Evolutionary conservation across 2,329 filamentous ascomycete species (phyloP).

Genomic region (Purpureocillium lavendulum): DNA sequence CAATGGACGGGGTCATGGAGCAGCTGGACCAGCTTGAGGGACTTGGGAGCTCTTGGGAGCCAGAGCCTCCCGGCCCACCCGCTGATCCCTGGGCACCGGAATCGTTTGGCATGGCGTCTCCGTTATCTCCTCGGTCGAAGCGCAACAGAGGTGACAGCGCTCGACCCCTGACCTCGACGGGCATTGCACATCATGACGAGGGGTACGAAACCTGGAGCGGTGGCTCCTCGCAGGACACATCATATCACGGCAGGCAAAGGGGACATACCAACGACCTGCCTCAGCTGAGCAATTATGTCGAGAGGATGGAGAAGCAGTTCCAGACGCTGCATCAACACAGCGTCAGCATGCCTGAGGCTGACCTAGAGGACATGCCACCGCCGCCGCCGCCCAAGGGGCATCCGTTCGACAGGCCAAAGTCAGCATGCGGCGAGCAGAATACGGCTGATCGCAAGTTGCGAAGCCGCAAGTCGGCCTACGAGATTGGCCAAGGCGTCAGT

Average conservation of each 20-base stretch:
- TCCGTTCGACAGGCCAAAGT: conserved; percentile 47
- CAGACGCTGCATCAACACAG: conserved; percentile 60
- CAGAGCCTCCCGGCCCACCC: conserved; percentile 46
- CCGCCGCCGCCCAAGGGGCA: conserved; percentile 54
- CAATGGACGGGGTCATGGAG: conserved; percentile 98
- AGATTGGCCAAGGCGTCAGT: conserved; percentile 62
- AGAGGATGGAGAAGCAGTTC: conserved; percentile 82
- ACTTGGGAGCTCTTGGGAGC: conserved; percentile 43
- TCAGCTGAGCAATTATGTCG: conserved; percentile 76
- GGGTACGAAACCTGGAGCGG: conserved; percentile 52
- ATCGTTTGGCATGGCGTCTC: conserved; percentile 56
- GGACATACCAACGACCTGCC: conserved; percentile 51
- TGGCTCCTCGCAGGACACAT: conserved; percentile 41
- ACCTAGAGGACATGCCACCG: conserved; percentile 44
- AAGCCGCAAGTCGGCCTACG: conserved; percentile 68
- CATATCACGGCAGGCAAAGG: conserved; percentile 29
- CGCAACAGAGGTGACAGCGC: conserved; percentile 15
- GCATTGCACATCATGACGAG: conserved; percentile 54
- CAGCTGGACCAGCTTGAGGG: conserved; percentile 72
- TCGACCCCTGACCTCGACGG: conserved; percentile 64
- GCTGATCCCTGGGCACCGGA: conserved; percentile 85
- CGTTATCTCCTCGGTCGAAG: conserved; percentile 24
- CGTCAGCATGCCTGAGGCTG: conserved; percentile 27
- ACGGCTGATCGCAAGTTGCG: conserved; percentile 40
- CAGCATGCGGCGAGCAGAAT: conserved; percentile 40